Percentiles rank a stretch among this genome's conserved stretches.
These are phyloP conservation scores for Ceratobasidium theobromae DNA, from an alignment of 1,284 basidiomycete genomes.

Conservation along the genomic window DNA sequence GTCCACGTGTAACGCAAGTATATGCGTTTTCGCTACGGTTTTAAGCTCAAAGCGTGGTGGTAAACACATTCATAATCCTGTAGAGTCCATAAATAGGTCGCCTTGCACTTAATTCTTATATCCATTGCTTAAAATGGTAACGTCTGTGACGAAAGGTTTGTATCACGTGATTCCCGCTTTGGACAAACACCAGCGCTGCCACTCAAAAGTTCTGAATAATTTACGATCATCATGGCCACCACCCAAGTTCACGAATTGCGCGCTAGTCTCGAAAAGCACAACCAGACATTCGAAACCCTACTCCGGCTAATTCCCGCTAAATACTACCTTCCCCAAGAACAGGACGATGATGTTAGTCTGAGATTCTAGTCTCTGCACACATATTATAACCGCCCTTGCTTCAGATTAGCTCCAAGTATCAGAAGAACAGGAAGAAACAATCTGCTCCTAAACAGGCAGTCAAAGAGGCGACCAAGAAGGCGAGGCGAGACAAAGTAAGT, in stretches of 20 bases:
- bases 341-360: constrained; percentile 55
- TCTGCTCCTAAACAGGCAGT: constrained; percentile 79
- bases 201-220: constrained; percentile 22
- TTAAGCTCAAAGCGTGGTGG: too few relatives aligned
- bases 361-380: constrained; percentile 40
- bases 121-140: too few relatives aligned
- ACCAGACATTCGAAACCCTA: constrained; percentile 77
- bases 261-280: constrained; percentile 76
- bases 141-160: background rate
- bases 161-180: constrained; percentile 1
- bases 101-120: too few relatives aligned
- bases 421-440: constrained; percentile 86
- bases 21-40: background rate
- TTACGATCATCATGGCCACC: constrained; percentile 18
- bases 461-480: constrained; percentile 84
- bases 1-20: background rate
- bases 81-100: too few relatives aligned
- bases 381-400: constrained; percentile 32
- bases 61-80: too few relatives aligned
- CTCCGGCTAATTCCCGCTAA: constrained; percentile 82
- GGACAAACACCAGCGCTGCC: background rate
- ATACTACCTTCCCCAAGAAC: constrained; percentile 78
- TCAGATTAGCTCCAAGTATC: constrained; percentile 67
- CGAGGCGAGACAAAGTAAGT: constrained; percentile 78
- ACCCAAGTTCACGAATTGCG: constrained; percentile 56